Evolutionary conservation across 1,284 basidiomycete genomes (phyloP).

Genomic region (Pterulicium gracile): DNA sequence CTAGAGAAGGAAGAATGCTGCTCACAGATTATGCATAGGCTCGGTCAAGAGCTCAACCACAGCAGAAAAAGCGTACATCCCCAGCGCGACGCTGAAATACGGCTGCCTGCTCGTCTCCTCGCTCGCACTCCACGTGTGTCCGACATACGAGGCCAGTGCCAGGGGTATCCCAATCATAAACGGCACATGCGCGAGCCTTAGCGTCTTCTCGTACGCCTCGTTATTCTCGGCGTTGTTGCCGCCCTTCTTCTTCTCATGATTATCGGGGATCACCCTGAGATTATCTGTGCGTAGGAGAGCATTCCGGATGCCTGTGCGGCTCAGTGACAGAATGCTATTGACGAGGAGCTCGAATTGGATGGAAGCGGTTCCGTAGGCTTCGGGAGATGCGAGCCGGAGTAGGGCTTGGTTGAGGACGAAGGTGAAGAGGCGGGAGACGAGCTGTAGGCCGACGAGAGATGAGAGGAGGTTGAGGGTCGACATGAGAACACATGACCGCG

Average conservation of each 20-base stretch:
- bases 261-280: slow-evolving; percentile 9
- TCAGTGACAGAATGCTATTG: slow-evolving; percentile 85
- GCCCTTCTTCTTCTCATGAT: slow-evolving; percentile 4
- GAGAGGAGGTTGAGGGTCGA: slow-evolving; percentile 18
- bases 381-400: slow-evolving; percentile 76
- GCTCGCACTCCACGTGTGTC: slow-evolving; percentile 42
- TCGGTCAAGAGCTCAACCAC: slow-evolving; percentile 73
- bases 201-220: slow-evolving; percentile 11
- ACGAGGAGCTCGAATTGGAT: slow-evolving; percentile 83
- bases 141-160: slow-evolving; percentile 29
- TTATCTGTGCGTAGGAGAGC: slow-evolving; percentile 48
- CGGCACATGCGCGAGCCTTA: slow-evolving; percentile 50
- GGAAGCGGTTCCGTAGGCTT: slow-evolving; percentile 77
- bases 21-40: slow-evolving; percentile 70
- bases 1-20: no score
- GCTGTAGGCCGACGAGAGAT: slow-evolving; percentile 81
- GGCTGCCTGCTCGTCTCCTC: slow-evolving; percentile 47
- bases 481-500: no score
- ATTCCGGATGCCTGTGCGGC: slow-evolving; percentile 84
- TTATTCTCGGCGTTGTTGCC: slow-evolving; percentile 9
- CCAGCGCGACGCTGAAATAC: slow-evolving; percentile 52
- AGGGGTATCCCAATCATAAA: slow-evolving; percentile 46
- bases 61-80: slow-evolving; percentile 64
- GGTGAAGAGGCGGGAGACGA: slow-evolving; percentile 76
- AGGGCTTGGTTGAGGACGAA: slow-evolving; percentile 85